Base-by-base conservation (phyloP, 2,329 filamentous ascomycete genomes). In the Pseudogymnoascus sp. region DNA sequence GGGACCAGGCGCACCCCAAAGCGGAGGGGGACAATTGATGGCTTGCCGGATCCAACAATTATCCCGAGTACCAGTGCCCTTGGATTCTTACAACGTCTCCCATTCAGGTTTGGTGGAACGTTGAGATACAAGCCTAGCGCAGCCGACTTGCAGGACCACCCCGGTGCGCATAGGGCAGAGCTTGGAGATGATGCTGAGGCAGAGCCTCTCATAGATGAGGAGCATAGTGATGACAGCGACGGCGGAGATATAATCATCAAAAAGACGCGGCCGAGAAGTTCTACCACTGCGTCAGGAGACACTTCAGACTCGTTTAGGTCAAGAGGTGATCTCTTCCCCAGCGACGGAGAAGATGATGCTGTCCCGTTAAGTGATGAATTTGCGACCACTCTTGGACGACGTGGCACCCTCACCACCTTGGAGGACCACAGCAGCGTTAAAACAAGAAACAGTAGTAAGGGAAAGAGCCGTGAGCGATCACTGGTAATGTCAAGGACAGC, bases 291-390 rank as follows among this genome's bases (percentile, higher is more conserved):
- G 4, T 96, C 91, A 11, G 88, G 88, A 42, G 88, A 88, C 67
- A 96, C 93, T 0, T 89, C 86, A 28, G 92, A 93, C 73, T 96
- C 93, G 5, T 86, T 89, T 67, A 89, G 93, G 70, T 96, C 92
- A 10, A 82, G 93, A 57, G 92, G 92, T 1, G 93, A 97, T 76
- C 79, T 97, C 11, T 95, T 97, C 68, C 91, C 91, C 0, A 96
- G 92, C 70, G 92, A 96, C 66, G 85, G 83, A 57, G 85, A 88
- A 71, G 93, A 96, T 74, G 93, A 97, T 75, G 93, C 93, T 0
- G 85, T 96, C n/a, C 90, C 92, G 11, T 78, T 97, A 17, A 91
- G 93, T 70, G 93, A 97, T 72, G 93, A 97, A 71, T 96, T 97
- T 69, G 90, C 92, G 2, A 87, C 96, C 73, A 86, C 87, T 2